Base-by-base conservation (phyloP, 257 asterid genomes). In the Gardenia jasminoides region DNA sequence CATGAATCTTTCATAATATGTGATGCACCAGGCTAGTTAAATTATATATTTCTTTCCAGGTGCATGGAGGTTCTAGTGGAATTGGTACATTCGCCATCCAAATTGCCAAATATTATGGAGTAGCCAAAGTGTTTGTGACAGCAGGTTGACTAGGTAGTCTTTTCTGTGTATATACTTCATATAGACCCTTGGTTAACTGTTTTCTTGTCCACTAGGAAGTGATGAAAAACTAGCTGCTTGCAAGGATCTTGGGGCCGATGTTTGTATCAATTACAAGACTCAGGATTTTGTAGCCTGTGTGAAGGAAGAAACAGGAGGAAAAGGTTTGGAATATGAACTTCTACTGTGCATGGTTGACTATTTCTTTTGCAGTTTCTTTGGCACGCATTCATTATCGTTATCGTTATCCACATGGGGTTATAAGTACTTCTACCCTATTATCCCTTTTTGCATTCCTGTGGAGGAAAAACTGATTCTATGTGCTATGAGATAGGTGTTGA, bases 1-100 rank as follows among this genome's bases (percentile, higher is more conserved):
- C 19, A 13, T 61, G 44, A 10, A 19, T n/a, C 24, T 16, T 72
- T 33, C 69, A 52, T 39, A 20, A 16, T 50, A 8, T 24, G 20
- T 39, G 24, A 10, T 46, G 24, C 52, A 0, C 9, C 0, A 33
- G 46, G 30, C 36, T 30, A 52, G 47, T 56, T 39, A 72, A 16
- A 67, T 20, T 78, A 9, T 16, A 10, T 33, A 36, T 36, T 39
- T 54, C 26, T 80, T 78, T 83, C 79, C 91, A 96, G 99, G 86
- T 96, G 80, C 99, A 96, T 75, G 99, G 99, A 44, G 99, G 99
- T 78, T 93, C 99, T 78, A 96, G 99, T 83, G 99, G 99, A 76
- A 93, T 93, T 33, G 99, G 99, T 75, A 92, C 99, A 39, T 96
- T 96, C 86, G 94, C 99, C 52, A 96, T 93, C 85, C 99, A 96